A percentile compares a stretch with the other conserved stretches of the same genome.
These are phyloP conservation scores for Luvunga scandens DNA, from an alignment of 345 rosid species.

Conservation along the genomic window DNA sequence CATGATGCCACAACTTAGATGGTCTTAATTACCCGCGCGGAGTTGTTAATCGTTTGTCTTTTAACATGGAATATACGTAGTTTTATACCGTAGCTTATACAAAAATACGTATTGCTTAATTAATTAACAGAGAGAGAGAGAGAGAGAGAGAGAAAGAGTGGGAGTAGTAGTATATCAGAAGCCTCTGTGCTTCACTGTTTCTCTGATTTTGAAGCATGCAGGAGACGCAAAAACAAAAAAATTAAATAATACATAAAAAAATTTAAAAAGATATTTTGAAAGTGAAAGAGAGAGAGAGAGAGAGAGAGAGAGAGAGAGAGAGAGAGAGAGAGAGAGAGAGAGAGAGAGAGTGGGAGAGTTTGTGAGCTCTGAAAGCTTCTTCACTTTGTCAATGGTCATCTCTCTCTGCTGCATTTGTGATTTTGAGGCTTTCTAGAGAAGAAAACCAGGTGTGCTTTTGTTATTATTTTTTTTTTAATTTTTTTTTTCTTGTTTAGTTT, in stretches of 20 bases:
- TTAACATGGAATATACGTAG: slow-evolving; percentile 20
- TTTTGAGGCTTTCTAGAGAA: slow-evolving; percentile 7
- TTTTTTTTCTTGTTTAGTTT: background rate
- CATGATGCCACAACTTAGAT: background rate
- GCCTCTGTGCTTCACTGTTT: slow-evolving; percentile 26
- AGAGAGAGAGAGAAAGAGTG: background rate
- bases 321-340: background rate
- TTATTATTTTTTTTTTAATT: background rate
- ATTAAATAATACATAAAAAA: background rate
- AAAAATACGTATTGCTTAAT: slow-evolving; percentile 21
- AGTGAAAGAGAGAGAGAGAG: background rate
- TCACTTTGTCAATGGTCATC: slow-evolving; percentile 8
- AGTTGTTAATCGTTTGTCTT: background rate
- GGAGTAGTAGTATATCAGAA: slow-evolving; percentile 27
- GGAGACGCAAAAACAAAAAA: slow-evolving; percentile 9
- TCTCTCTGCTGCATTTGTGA: slow-evolving; percentile 24
- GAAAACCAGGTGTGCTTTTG: slow-evolving; percentile 34
- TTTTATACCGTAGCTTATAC: slow-evolving; percentile 7
- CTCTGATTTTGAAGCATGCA: slow-evolving; percentile 43
- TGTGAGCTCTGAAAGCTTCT: slow-evolving; percentile 4
- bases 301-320: background rate
- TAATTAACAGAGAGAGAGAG: slow-evolving; percentile 14
- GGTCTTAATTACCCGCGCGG: slow-evolving; percentile 1
- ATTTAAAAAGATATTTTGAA: background rate
- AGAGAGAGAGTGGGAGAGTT: background rate